Conservation (phyloP, 371 early-diverging fungal species). For the Phascolomyces articulosus region DNA sequence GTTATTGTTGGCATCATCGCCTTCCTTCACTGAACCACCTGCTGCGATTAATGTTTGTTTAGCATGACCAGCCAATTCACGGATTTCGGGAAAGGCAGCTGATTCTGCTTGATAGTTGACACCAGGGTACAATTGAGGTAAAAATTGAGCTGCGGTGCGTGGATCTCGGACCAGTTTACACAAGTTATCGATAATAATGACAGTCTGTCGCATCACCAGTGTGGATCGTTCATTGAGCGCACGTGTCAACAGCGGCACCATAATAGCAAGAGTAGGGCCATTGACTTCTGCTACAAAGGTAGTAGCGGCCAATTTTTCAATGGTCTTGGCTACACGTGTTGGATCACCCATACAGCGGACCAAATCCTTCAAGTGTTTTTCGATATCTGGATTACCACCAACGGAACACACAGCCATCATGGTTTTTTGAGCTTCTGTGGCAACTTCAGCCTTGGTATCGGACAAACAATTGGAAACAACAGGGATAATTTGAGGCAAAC, state of each 20-base stretch:
- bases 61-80: conserved; percentile 61
- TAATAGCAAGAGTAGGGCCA: conserved; percentile 79
- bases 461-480: conserved; percentile 70
- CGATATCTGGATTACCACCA: conserved; percentile 80
- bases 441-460: conserved; percentile 77
- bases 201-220: conserved; percentile 58
- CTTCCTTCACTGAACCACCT: conserved; percentile 44
- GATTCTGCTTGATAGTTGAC: conserved; percentile 62
- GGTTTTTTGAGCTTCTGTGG: conserved; percentile 41
- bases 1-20: conserved; percentile 18
- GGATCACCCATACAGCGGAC: conserved; percentile 80
- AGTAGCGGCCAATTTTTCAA: conserved; percentile 76
- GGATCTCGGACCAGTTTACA: conserved; percentile 69
- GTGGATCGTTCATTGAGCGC: conserved; percentile 65
- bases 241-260: conserved; percentile 71
- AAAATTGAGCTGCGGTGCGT: conserved; percentile 63
- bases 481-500: conserved; percentile 75
- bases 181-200: conserved; percentile 63
- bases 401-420: conserved; percentile 74
- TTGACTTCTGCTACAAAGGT: conserved; percentile 84
- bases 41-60: conserved; percentile 59
- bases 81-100: conserved; percentile 66
- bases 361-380: conserved; percentile 66
- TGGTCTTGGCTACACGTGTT: conserved; percentile 62
- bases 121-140: conserved; percentile 72